A percentile compares a stretch with the other conserved stretches of the same genome.
Conservation (phyloP, 148 eudicot genomes). For the Polygonum maritimum region DNA sequence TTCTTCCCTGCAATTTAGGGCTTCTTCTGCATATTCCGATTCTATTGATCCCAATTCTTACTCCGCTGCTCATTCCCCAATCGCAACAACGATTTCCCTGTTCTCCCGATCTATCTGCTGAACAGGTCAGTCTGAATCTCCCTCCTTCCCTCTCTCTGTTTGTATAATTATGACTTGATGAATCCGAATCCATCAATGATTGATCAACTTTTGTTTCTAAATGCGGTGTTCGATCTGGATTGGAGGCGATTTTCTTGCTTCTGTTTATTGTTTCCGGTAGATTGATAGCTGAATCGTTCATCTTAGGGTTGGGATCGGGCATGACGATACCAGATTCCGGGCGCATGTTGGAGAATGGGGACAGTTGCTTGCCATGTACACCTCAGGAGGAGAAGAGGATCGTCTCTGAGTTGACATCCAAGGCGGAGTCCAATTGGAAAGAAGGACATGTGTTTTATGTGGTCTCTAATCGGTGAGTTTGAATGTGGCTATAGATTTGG, state of each 20-base stretch:
- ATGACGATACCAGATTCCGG: constrained; percentile 52
- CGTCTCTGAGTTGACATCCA: constrained; percentile 31
- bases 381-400: constrained; percentile 58
- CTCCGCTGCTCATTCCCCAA: neutral
- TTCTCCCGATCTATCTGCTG: neutral
- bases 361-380: constrained; percentile 34
- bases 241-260: neutral
- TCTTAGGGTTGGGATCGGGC: constrained; percentile 17
- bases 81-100: neutral
- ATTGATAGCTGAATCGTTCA: neutral
- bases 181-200: neutral
- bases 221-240: constrained; percentile 10
- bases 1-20: constrained; percentile 6
- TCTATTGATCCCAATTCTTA: constrained; percentile 1
- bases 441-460: constrained; percentile 64
- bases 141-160: neutral
- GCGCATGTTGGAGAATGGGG: constrained; percentile 37
- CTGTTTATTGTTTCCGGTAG: neutral
- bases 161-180: neutral
- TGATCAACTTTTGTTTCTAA: neutral
- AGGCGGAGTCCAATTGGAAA: constrained; percentile 51
- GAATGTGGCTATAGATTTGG: neutral
- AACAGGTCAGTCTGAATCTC: constrained; percentile 3
- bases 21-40: constrained; percentile 4
- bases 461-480: constrained; percentile 43